phyloP scores from a whole-genome alignment of 306 rosid species.

The Erythrophleum fordii region DNA sequence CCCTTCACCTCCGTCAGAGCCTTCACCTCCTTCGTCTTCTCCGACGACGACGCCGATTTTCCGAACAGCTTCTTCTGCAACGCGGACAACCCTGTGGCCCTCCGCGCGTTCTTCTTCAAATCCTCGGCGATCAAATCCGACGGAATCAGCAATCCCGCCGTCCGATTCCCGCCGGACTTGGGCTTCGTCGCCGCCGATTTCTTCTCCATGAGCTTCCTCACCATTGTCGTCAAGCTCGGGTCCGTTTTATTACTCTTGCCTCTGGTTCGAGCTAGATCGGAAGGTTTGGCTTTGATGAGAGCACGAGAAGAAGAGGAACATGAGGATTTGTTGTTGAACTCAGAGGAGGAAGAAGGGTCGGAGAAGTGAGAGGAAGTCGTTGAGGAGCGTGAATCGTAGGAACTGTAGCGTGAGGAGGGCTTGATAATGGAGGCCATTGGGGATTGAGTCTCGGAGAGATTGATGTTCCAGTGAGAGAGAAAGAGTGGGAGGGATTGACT shows the following conservation, averaged over 20 bases:
- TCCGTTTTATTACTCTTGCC: slow-evolving; percentile 52
- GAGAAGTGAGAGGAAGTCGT: slow-evolving; percentile 71
- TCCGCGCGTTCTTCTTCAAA: slow-evolving; percentile 73
- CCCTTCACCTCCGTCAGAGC: slow-evolving; percentile 92
- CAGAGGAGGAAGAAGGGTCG: slow-evolving; percentile 79
- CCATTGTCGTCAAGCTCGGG: slow-evolving; percentile 69
- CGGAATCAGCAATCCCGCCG: slow-evolving; percentile 61
- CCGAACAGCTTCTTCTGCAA: slow-evolving; percentile 86
- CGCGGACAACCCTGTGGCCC: slow-evolving; percentile 56
- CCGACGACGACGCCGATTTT: slow-evolving; percentile 41
- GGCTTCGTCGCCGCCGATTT: slow-evolving; percentile 48
- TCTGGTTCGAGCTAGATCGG: slow-evolving; percentile 42
- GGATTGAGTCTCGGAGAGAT: neutral
- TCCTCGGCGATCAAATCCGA: slow-evolving; percentile 66
- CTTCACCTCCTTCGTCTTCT: slow-evolving; percentile 67
- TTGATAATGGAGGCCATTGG: slow-evolving; percentile 56
- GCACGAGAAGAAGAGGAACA: slow-evolving; percentile 60
- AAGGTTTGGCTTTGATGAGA: slow-evolving; percentile 59
- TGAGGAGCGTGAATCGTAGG: slow-evolving; percentile 82
- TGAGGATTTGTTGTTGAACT: slow-evolving; percentile 46
- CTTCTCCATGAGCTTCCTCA: slow-evolving; percentile 73
- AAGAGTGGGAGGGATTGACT: neutral
- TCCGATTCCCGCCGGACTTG: slow-evolving; percentile 33
- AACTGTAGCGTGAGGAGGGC: slow-evolving; percentile 80
- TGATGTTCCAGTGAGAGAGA: neutral